phyloP scores from a whole-genome alignment of 2,329 filamentous ascomycete genomes.

The Didymellaceae sp. region DNA sequence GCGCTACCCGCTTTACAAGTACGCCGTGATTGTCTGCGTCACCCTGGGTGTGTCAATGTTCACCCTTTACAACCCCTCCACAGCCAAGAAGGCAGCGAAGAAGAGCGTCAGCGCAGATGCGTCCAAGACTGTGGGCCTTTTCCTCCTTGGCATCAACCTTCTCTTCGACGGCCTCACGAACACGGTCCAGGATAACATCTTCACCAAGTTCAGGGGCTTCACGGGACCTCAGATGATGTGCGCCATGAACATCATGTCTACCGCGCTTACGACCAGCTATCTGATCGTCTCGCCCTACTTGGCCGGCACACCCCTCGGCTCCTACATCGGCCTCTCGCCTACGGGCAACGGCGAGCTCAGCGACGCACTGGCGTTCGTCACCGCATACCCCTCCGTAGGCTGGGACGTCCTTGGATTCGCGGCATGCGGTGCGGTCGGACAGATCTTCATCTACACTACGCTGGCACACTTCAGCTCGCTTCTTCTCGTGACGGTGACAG shows the following conservation, averaged over 20 bases:
- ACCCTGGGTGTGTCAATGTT: slow-evolving; percentile 94
- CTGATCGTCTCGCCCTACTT: slow-evolving; percentile 80
- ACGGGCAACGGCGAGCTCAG: slow-evolving; percentile 71
- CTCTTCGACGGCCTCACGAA: slow-evolving; percentile 97
- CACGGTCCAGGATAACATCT: slow-evolving; percentile 95
- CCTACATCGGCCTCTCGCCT: slow-evolving; percentile 50
- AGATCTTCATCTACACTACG: slow-evolving; percentile 96
- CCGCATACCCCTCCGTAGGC: slow-evolving; percentile 78
- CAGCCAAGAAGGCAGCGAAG: slow-evolving; percentile 47
- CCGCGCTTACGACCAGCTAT: slow-evolving; percentile 76
- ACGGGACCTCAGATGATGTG: slow-evolving; percentile 99
- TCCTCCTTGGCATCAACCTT: slow-evolving; percentile 86
- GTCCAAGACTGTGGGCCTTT: slow-evolving; percentile 77
- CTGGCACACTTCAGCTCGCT: slow-evolving; percentile 90
- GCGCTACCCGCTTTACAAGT: slow-evolving; percentile 94
- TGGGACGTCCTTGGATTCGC: slow-evolving; percentile 90
- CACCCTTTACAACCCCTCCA: slow-evolving; percentile 75
- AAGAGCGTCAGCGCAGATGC: slow-evolving; percentile 63
- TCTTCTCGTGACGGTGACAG: slow-evolving; percentile 92
- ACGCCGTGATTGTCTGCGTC: slow-evolving; percentile 88
- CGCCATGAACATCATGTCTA: slow-evolving; percentile 89
- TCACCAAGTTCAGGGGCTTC: slow-evolving; percentile 76
- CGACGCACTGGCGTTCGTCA: slow-evolving; percentile 82
- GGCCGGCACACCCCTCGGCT: slow-evolving; percentile 62
- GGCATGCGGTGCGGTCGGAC: slow-evolving; percentile 87